Evolutionary conservation across 371 early-diverging fungal genomes (phyloP).

Genomic region (Catenaria anguillulae): DNA sequence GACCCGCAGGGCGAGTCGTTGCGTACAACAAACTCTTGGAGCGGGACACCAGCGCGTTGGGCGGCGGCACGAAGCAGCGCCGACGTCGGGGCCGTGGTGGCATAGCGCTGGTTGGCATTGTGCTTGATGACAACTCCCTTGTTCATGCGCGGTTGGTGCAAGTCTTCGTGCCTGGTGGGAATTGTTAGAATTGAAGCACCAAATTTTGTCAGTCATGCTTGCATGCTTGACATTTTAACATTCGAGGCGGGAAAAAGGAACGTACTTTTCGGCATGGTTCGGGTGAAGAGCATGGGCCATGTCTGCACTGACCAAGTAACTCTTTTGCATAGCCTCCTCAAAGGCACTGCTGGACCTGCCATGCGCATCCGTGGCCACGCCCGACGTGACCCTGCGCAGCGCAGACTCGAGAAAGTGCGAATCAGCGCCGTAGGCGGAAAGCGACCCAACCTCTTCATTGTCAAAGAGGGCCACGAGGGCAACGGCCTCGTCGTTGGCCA

Average conservation of each 20-base stretch:
- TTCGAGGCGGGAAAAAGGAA: no score
- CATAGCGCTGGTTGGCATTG: conserved; percentile 92
- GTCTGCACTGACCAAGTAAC: conserved; percentile 77
- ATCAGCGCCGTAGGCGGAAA: conserved; percentile 88
- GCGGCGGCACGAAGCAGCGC: conserved; percentile 67
- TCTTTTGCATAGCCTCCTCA: conserved; percentile 68
- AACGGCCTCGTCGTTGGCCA: conserved; percentile 56
- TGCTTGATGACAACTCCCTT: conserved; percentile 88
- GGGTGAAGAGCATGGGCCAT: conserved; percentile 93
- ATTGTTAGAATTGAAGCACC: conserved; percentile 40
- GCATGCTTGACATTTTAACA: no score
- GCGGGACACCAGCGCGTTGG: conserved; percentile 35
- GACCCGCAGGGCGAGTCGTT: conserved; percentile 89
- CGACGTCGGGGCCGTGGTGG: conserved; percentile 80
- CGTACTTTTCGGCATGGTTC: conserved; percentile 54
- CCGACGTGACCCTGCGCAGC: conserved; percentile 30
- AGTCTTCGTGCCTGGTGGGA: conserved; percentile 80
- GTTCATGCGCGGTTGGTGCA: conserved; percentile 83
- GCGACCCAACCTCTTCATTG: conserved; percentile 95
- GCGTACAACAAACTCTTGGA: conserved; percentile 89
- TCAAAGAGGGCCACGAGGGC: conserved; percentile 85
- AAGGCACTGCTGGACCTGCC: conserved; percentile 33
- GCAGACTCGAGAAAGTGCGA: conserved; percentile 67
- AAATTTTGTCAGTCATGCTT: conserved; percentile 6
- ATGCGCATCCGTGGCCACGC: not conserved